Base-by-base conservation (phyloP, 495 filamentous ascomycete genomes). In the Platismatia glauca region DNA sequence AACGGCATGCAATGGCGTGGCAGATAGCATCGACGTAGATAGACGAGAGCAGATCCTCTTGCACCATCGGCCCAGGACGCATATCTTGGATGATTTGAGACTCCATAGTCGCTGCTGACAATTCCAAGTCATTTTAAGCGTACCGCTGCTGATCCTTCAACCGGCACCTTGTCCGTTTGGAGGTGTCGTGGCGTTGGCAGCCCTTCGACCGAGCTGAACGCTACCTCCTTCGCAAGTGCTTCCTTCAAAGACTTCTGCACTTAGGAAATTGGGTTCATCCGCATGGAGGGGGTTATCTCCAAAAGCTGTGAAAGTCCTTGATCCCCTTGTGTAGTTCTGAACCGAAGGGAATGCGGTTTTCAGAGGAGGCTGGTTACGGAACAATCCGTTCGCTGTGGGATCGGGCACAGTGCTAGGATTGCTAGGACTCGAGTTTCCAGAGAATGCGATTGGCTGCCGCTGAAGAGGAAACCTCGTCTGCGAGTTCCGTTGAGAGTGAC, bases 101-200 rank as follows among this genome's bases (percentile, higher is more conserved):
- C 50, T 22, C 29, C 50, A 4, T 20, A 2, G 50, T 64, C 48
- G 48, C 37, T 20, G 31, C 34, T 64, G 37, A 33, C 38, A 13
- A 9, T 38, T 31, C 3, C 37, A 9, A 20, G 37, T 20, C 29
- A 22, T 44, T 50, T 39, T 34, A 15, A 31, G 6, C 13, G 24
- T 12, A 16, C 3, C 22, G 12, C 27, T 50, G 22, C 43, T 59
- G 9, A 31, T 37, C 11, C 31, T 63, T 81, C 77, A 81, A 52
- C 78, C 61, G 18, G 43, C 77, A 43, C 74, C 76, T 58, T 82
- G 79, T 33, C 77, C 79, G 57, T 74, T 79, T 27, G 74, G 77
- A 20, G 79, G 76, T 35, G 74, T 80, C 55, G 33, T 27, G 15
- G 55, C n/a, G 4, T 53, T 65, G 27, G 48, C 37, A 29, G 35